Evolutionary conservation across 345 rosid genomes (phyloP).

Genomic region (Linum tenue): DNA sequence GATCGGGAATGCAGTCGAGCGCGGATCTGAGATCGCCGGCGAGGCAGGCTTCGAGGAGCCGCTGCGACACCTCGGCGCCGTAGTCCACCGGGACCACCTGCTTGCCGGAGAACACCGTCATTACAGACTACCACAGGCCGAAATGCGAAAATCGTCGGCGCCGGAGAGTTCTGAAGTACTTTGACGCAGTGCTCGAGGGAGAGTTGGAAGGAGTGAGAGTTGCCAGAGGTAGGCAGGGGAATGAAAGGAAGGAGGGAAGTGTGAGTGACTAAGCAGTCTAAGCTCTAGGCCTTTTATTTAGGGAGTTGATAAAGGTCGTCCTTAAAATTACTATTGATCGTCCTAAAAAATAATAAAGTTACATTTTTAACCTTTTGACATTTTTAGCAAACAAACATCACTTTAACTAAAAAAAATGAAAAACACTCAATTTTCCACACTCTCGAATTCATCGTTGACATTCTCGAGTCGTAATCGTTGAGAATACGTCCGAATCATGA

Average conservation of each 20-base stretch:
- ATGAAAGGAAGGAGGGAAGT: background rate
- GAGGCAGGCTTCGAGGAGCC: conserved; percentile 66
- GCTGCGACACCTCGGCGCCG: conserved; percentile 78
- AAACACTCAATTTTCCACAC: too few relatives aligned
- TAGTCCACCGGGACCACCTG: conserved; percentile 90
- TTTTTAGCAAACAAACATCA: too few relatives aligned
- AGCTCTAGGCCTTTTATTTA: conserved; percentile 21
- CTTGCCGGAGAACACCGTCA: conserved; percentile 77
- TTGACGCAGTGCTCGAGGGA: conserved; percentile 16
- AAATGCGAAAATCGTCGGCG: background rate
- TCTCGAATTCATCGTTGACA: too few relatives aligned
- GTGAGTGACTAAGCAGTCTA: background rate
- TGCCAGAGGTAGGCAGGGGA: conserved; percentile 31
- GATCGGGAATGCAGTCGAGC: conserved; percentile 53
- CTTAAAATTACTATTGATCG: too few relatives aligned
- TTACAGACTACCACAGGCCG: conserved; percentile 1
- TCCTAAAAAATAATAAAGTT: too few relatives aligned
- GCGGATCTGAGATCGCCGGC: conserved; percentile 57
- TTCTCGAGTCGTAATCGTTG: too few relatives aligned
- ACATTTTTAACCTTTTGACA: too few relatives aligned
- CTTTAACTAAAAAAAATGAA: too few relatives aligned
- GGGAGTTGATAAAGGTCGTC: too few relatives aligned
- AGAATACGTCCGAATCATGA: too few relatives aligned
- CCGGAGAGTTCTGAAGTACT: background rate
- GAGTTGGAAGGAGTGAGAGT: conserved; percentile 42